Conservation (phyloP, 2,329 filamentous ascomycete genomes). For the Verticillium klebahnii region DNA sequence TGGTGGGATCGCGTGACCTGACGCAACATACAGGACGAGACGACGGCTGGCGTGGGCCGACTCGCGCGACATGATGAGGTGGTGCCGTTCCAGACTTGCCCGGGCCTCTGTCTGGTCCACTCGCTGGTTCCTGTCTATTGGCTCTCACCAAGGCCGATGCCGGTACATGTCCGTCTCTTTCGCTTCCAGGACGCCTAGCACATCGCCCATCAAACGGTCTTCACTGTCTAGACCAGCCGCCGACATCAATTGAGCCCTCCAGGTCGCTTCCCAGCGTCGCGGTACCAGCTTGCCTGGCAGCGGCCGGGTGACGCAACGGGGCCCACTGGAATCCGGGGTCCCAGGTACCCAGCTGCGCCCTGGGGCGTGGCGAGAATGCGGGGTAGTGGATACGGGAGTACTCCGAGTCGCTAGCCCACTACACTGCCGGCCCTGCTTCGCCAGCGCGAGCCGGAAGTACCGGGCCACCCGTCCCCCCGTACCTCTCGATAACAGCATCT, state of each 20-base stretch:
- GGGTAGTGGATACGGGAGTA: constrained; percentile 14
- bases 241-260: background rate
- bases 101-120: background rate
- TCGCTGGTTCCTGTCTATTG: background rate
- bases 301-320: constrained; percentile 11
- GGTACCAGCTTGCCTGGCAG: background rate
- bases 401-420: constrained; percentile 8
- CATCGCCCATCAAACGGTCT: background rate
- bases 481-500: constrained; percentile 2
- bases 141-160: background rate
- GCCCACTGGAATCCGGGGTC: constrained; percentile 14
- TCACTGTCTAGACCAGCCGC: background rate
- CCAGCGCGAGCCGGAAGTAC: constrained; percentile 5
- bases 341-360: constrained; percentile 11
- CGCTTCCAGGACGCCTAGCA: background rate
- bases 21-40: constrained; percentile 6
- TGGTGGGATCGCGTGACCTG: constrained; percentile 17
- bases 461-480: constrained; percentile 7
- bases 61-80: background rate
- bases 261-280: background rate
- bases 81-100: background rate
- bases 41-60: constrained; percentile 1
- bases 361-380: constrained; percentile 12
- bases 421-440: constrained; percentile 3
- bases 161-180: background rate